These are phyloP conservation scores for Cairneyella variabilis DNA, from an alignment of 495 filamentous ascomycete genomes.

Conservation along the genomic window DNA sequence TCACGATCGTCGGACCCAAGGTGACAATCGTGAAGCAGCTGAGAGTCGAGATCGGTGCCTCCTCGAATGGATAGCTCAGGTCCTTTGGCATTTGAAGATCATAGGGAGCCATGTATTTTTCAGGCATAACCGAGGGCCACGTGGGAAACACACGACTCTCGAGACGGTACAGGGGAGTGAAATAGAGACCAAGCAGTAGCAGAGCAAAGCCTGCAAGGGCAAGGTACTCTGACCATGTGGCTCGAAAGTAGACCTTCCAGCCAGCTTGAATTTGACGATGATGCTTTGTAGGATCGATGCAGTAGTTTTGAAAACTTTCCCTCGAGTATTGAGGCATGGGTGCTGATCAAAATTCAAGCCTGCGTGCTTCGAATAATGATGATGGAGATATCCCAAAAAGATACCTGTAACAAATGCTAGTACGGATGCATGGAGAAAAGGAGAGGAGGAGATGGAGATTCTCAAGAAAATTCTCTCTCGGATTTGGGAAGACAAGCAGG, in stretches of 20 bases:
- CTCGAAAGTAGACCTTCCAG: neutral
- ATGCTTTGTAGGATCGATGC: no score
- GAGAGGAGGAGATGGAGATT: neutral
- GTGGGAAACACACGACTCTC: conserved; percentile 2
- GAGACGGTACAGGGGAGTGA: neutral
- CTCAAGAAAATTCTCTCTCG: no score
- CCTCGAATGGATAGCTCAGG: neutral
- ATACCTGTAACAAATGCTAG: neutral
- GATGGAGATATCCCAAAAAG: neutral
- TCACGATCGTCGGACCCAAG: conserved; percentile 2
- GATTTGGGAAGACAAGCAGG: no score
- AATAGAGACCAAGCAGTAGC: neutral
- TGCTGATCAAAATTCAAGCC: neutral
- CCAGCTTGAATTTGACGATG: neutral
- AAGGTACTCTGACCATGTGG: neutral
- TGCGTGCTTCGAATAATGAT: neutral
- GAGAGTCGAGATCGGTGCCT: neutral
- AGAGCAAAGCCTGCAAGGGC: neutral
- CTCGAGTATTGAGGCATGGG: no score
- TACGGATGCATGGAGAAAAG: neutral
- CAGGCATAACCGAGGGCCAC: neutral
- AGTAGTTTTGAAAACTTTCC: no score
- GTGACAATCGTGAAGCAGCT: conserved; percentile 4
- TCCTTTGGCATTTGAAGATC: neutral
- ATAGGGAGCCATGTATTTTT: neutral